phyloP scores from a whole-genome alignment of 768 basidiomycete species.

The Mrakia frigida region DNA sequence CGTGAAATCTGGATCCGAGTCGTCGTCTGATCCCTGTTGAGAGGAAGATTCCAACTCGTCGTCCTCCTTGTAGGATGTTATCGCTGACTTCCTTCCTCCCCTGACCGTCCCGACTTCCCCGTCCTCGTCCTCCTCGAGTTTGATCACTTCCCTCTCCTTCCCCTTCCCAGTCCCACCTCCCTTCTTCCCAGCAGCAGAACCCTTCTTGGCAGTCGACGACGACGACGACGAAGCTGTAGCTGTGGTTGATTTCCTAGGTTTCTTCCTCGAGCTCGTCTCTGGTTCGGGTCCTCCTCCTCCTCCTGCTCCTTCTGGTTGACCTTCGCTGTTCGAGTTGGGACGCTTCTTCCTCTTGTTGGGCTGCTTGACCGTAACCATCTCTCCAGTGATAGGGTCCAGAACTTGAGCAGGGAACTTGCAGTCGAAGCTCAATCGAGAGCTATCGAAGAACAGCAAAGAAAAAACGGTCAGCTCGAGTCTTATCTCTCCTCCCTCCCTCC shows the following conservation, averaged over 20 bases:
- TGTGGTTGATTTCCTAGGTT: not conserved
- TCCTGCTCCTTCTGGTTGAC: not conserved
- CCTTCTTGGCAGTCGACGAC: not conserved
- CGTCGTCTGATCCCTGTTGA: not conserved
- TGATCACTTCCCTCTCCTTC: constrained; percentile 8
- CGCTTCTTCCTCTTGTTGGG: constrained; percentile 31
- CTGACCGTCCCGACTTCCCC: not conserved
- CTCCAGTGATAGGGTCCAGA: constrained; percentile 5
- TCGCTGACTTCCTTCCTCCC: not conserved
- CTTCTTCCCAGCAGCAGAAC: not conserved
- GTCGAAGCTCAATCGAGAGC: constrained; percentile 12
- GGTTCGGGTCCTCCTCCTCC: not conserved
- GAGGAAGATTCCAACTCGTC: not conserved
- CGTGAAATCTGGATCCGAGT: not conserved
- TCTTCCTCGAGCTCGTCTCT: not conserved
- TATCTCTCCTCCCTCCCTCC: not conserved
- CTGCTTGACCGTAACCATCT: constrained; percentile 28
- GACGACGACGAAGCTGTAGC: not conserved
- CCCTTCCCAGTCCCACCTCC: not conserved
- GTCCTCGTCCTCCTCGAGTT: not conserved
- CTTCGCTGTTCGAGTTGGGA: not conserved
- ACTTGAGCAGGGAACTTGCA: constrained; percentile 31
- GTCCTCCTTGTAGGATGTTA: not conserved
- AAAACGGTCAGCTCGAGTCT: not conserved
- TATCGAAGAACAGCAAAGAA: not conserved